Base-by-base conservation (phyloP, 495 filamentous ascomycete genomes). In the Talaromyces stipitatus region DNA sequence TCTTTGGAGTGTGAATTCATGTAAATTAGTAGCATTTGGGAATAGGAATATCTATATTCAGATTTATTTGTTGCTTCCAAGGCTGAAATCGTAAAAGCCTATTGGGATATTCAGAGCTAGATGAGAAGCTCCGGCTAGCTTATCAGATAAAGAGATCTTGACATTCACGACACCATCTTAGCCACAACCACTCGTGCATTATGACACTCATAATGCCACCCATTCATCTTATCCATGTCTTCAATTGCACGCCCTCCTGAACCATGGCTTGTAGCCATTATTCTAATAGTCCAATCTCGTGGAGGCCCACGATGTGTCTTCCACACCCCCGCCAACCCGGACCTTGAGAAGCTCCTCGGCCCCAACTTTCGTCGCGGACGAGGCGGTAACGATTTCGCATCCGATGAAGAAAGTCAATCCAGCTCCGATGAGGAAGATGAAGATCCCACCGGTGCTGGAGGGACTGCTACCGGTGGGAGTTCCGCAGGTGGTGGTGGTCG, bases 221-320 rank as follows among this genome's bases (percentile, higher is more conserved):
- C 16, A 24, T 20, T 36, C 10, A 30, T 54, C 45, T 57, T 23
- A 47, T 52, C 51, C 56, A 82, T 82, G 78, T 74, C 76, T 29
- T 76, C 75, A 20, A 73, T 76, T 59, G 71, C 72, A 11, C 74
- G 76, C 11, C 78, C 78, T 38, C 76, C 78, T 59, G 78, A 82
- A 63, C 75, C 78, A 33, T 82, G 87, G 61, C 86, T 91, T 36
- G 81, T 95, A 58, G 89, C 89, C 4, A 79, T 89, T 47, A 79
- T 95, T 38, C 82, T 96, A 32, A 86, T 96, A 60, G 85, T 89
- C 53, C 83, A 89, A 57, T 88, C 90, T 5, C 84, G 85, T 53
- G 86, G 88, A 60, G 91, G 91, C 5, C 89, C 91, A 24, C 80
- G 82, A 47, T 88, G 95, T 66, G 86, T 95, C 64, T 97, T 95